Evolutionary conservation across 2,329 filamentous ascomycete genomes (phyloP).

Genomic region (Ceratocystis colombiana): DNA sequence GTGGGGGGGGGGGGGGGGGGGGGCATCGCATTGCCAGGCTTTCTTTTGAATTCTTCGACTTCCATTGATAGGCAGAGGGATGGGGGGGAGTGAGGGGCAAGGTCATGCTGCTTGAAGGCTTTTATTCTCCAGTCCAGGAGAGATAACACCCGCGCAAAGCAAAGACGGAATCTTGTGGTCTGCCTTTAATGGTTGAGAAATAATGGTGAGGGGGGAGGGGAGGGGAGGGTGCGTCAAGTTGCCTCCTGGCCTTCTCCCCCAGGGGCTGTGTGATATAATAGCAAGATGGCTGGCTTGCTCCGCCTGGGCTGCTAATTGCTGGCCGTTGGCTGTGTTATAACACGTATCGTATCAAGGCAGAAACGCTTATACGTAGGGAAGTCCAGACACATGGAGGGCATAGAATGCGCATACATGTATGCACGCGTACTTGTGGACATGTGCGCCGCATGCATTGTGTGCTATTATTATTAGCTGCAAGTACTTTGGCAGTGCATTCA

Average conservation of each 20-base stretch:
- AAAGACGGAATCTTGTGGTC: too few species aligned
- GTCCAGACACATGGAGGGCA: not conserved
- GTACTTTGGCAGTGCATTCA: not conserved
- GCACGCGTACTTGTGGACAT: not conserved
- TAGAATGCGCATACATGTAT: not conserved
- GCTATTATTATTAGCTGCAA: too few species aligned
- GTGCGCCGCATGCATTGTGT: too few species aligned
- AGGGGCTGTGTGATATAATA: constrained; percentile 1
- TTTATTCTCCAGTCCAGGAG: too few species aligned
- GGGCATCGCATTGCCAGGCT: too few species aligned
- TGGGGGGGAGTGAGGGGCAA: not conserved
- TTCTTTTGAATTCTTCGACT: not conserved
- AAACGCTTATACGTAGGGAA: not conserved
- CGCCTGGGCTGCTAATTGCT: too few species aligned
- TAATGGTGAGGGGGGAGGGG: not conserved
- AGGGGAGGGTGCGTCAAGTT: not conserved
- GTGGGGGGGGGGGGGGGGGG: too few species aligned
- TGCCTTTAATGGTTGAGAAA: too few species aligned
- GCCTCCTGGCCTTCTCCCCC: not conserved
- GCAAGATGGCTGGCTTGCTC: not conserved
- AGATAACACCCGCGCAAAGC: too few species aligned
- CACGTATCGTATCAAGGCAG: not conserved
- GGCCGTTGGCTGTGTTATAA: not conserved
- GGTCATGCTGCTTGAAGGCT: too few species aligned
- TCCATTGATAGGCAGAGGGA: not conserved